Evolutionary conservation across 805 yeast species (phyloP).

Genomic region (Debaryomyces maramus): DNA sequence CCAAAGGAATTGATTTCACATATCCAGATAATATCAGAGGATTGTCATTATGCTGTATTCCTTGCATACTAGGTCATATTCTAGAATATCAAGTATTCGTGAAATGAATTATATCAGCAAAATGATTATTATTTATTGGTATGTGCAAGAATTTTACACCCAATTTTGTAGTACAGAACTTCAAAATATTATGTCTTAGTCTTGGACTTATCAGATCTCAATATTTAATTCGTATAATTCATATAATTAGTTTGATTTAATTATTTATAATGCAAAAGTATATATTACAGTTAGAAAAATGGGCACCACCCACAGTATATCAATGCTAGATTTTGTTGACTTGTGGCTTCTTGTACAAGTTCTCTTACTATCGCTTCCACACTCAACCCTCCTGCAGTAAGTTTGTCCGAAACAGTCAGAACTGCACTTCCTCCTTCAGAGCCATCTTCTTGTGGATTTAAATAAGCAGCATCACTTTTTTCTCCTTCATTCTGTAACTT

Average conservation of each 20-base stretch:
- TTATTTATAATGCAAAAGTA: neutral
- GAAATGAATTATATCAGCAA: too few relatives aligned
- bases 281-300: conserved; percentile 43
- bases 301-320: conserved; percentile 88
- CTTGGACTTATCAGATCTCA: too few relatives aligned
- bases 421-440: conserved; percentile 83
- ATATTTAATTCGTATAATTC: too few relatives aligned
- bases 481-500: conserved; percentile 48
- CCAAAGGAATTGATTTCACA: conserved; percentile 16
- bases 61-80: too few relatives aligned
- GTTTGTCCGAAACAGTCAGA: conserved; percentile 66
- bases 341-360: conserved; percentile 73
- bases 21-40: conserved; percentile 9
- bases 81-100: too few relatives aligned
- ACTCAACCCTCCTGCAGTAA: conserved; percentile 65
- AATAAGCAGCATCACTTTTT: conserved; percentile 12
- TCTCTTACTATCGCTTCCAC: conserved; percentile 84
- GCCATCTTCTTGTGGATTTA: conserved; percentile 40
- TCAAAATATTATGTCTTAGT: too few relatives aligned
- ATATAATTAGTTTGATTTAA: neutral
- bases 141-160: too few relatives aligned
- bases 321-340: conserved; percentile 62
- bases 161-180: too few relatives aligned
- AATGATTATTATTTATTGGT: too few relatives aligned
- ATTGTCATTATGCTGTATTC: too few relatives aligned